phyloP scores from a whole-genome alignment of 23 red algal species.

The Gracilaria gracilis region DNA sequence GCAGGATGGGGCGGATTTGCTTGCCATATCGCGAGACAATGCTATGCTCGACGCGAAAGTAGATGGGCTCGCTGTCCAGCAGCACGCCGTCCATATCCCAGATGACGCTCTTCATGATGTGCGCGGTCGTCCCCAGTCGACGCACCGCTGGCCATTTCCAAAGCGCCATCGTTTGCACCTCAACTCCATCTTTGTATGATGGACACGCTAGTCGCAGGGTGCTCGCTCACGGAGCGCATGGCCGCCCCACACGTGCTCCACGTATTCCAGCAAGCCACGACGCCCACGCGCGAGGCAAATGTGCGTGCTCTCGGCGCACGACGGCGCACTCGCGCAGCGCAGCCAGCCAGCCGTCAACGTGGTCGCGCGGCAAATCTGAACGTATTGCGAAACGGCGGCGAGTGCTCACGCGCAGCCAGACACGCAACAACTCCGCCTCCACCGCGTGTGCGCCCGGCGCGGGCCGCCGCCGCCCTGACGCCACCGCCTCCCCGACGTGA shows the following conservation, averaged over 20 bases:
- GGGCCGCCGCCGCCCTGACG: neutral
- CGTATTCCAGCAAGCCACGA: neutral
- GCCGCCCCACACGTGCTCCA: neutral
- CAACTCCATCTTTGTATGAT: too few relatives aligned
- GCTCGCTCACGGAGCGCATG: neutral
- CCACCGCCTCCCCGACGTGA: neutral
- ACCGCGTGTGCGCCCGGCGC: neutral
- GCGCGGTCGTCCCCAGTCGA: too few relatives aligned
- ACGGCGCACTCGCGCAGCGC: too few relatives aligned
- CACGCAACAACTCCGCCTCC: neutral
- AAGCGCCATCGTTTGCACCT: too few relatives aligned
- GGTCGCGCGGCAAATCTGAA: neutral
- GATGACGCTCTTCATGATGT: conserved; percentile 68
- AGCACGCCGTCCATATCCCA: conserved; percentile 99
- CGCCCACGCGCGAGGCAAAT: neutral
- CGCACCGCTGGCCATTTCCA: too few relatives aligned
- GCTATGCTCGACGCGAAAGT: conserved; percentile 58
- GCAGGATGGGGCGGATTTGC: conserved; percentile 59
- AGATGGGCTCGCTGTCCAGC: conserved; percentile 89
- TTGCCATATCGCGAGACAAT: conserved; percentile 70
- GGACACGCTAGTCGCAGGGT: too few relatives aligned
- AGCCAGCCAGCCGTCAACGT: neutral
- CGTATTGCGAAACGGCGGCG: neutral
- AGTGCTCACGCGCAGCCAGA: neutral
- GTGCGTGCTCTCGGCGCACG: too few relatives aligned